A percentile compares a stretch with the other conserved stretches of the same genome.
Evolutionary conservation across 495 filamentous ascomycete genomes (phyloP).

Genomic region (Penicillium waksmanii): DNA sequence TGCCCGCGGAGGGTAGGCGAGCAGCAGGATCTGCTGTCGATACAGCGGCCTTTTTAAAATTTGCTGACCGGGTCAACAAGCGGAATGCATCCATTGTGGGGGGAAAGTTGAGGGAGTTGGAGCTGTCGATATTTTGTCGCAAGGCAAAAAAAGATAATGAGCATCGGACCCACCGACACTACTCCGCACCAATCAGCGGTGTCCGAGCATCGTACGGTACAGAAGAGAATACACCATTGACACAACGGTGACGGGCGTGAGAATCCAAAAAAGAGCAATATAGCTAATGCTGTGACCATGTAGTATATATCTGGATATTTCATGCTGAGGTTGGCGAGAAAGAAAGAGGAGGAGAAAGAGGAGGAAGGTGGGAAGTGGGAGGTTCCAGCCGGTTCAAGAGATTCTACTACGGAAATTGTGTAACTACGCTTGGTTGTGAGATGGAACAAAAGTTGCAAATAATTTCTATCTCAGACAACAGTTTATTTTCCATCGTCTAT

Average conservation of each 20-base stretch:
- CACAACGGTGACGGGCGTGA: background rate
- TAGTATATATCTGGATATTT: too few relatives aligned
- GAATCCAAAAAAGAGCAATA: background rate
- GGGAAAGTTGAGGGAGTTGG: background rate
- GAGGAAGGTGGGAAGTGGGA: too few relatives aligned
- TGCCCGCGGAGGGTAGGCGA: conserved; percentile 53
- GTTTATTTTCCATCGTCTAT: conserved; percentile 59
- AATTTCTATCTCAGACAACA: conserved; percentile 50
- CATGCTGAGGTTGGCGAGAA: too few relatives aligned
- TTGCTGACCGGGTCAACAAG: conserved; percentile 57
- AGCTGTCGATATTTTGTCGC: conserved; percentile 34
- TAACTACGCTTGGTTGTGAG: background rate
- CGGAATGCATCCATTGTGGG: conserved; percentile 57
- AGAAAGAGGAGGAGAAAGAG: too few relatives aligned
- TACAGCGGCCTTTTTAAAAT: conserved; percentile 44
- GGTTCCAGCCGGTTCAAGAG: background rate
- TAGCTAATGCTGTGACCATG: background rate
- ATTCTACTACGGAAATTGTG: background rate
- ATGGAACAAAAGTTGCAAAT: conserved; percentile 10
- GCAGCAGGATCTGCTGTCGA: conserved; percentile 26
- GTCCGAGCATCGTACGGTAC: background rate
- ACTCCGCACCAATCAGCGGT: conserved; percentile 44
- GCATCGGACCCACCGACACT: conserved; percentile 19
- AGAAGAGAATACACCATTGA: background rate
- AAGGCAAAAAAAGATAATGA: conserved; percentile 26